Percentiles rank a stretch among this genome's conserved stretches.
phyloP scores from a whole-genome alignment of 2,329 filamentous ascomycete genomes.

The Chaetothyriales sp. region DNA sequence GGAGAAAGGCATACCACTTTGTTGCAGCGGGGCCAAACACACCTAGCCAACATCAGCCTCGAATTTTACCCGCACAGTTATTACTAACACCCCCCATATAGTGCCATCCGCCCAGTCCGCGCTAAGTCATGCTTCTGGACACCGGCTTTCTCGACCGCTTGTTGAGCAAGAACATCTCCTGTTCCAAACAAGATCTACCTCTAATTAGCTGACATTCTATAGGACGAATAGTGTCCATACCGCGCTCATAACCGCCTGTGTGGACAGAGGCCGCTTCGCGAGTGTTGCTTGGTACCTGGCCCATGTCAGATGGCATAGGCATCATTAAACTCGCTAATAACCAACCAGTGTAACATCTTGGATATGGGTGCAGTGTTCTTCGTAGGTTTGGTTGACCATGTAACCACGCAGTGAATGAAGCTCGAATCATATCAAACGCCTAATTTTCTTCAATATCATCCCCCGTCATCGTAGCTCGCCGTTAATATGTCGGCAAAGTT shows the following conservation, averaged over 20 bases:
- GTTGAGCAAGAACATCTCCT: slow-evolving; percentile 82
- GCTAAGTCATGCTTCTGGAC: slow-evolving; percentile 56
- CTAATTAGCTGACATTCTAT: slow-evolving; percentile 1
- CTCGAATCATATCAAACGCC: too few relatives aligned
- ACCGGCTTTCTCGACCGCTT: slow-evolving; percentile 72
- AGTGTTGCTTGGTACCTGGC: slow-evolving; percentile 73
- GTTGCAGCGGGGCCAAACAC: slow-evolving; percentile 82
- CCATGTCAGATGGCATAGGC: background rate
- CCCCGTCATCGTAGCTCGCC: too few relatives aligned
- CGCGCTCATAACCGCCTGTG: slow-evolving; percentile 78
- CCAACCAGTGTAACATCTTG: background rate
- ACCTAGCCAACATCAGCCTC: slow-evolving; percentile 30
- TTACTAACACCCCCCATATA: slow-evolving; percentile 35
- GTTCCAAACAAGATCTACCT: slow-evolving; percentile 69
- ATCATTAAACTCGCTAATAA: background rate
- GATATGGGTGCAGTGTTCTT: background rate
- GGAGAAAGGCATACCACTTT: slow-evolving; percentile 72
- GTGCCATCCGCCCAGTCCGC: slow-evolving; percentile 35
- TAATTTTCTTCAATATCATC: too few relatives aligned
- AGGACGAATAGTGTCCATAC: slow-evolving; percentile 26
- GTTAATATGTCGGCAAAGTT: background rate
- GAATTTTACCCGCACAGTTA: background rate
- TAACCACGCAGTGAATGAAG: too few relatives aligned
- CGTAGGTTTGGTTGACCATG: background rate
- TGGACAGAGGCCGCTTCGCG: slow-evolving; percentile 69